Conservation (phyloP, 2,329 filamentous ascomycete genomes). For the Tolypocladium album region DNA sequence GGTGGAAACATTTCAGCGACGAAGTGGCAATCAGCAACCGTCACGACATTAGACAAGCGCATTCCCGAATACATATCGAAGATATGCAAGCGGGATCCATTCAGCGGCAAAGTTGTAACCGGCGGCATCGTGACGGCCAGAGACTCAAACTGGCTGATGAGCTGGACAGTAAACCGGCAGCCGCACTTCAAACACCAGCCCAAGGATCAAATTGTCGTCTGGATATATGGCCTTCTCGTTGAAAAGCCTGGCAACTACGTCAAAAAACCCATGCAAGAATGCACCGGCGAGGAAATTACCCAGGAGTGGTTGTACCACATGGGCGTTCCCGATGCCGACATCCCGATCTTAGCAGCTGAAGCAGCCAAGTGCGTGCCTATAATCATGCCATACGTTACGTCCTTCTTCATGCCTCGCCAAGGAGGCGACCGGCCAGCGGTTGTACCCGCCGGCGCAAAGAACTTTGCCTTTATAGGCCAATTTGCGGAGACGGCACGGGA, state of each 20-base stretch:
- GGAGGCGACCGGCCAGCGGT: background rate
- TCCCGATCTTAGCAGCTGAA: background rate
- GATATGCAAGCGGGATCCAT: conserved; percentile 10
- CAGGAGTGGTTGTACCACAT: background rate
- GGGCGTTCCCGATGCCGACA: background rate
- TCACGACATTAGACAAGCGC: conserved; percentile 18
- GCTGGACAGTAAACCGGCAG: background rate
- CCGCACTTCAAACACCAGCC: background rate
- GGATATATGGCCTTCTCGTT: background rate
- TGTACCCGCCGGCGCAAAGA: background rate
- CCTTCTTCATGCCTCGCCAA: background rate
- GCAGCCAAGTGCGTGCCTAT: background rate
- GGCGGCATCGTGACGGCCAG: conserved; percentile 20
- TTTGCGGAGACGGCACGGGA: background rate
- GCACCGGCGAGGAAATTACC: background rate
- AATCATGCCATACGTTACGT: background rate
- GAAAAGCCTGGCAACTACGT: background rate
- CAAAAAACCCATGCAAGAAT: background rate
- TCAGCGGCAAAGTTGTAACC: conserved; percentile 21
- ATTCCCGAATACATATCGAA: conserved; percentile 8
- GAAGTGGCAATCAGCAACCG: background rate
- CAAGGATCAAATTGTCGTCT: background rate
- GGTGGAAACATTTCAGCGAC: background rate
- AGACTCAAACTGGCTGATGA: background rate
- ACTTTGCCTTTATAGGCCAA: background rate